Base-by-base conservation (phyloP, 441 rosid species). In the Euphorbia corollata region DNA sequence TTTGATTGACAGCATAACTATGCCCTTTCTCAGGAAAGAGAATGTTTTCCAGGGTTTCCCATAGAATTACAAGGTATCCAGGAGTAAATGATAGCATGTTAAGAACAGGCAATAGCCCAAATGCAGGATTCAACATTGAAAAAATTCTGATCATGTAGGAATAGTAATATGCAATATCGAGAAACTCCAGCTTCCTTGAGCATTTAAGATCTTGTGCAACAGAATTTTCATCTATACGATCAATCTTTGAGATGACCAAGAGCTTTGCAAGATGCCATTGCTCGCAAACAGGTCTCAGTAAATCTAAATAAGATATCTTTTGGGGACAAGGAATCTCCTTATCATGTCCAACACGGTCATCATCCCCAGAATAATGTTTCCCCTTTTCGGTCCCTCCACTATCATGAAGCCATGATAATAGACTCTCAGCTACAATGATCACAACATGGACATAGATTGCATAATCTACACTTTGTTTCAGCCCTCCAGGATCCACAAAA, bases 211-310 rank as follows among this genome's bases (percentile, higher is more conserved):
- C 70, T 64, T 77, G 71, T 65, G 47, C 19, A 47, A 81, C 61
- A 58, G 30, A 58, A 66, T 53, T 74, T 61, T 75, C 82, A 69
- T 73, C 79, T 61, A 61, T 77, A 51, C 67, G 51, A 71, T 73
- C 80, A 24, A 57, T 75, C 79, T 81, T 84, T 70, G 83, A 71
- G 68, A 72, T 74, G 18, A 81, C 85, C 83, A 95, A 60, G 65
- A 95, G 91, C 77, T 81, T 87, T 75, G 74, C 82, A 48, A 95
- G 96, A 87, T 91, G 98, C 88, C 97, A 90, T 74, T 85, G 99
- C 80, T 95, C 89, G 80, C 85, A 90, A 68, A 92, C 84, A 65
- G 99, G 91, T 68, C 77, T 81, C 72, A 85, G 72, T 62, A 83
- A 81, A 73, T 92, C 90, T 74, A 87, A 66, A 77, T 77, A 90